Evolutionary conservation across 2,329 filamentous ascomycete species (phyloP).

Genomic region (Pestalotiopsis sp.): DNA sequence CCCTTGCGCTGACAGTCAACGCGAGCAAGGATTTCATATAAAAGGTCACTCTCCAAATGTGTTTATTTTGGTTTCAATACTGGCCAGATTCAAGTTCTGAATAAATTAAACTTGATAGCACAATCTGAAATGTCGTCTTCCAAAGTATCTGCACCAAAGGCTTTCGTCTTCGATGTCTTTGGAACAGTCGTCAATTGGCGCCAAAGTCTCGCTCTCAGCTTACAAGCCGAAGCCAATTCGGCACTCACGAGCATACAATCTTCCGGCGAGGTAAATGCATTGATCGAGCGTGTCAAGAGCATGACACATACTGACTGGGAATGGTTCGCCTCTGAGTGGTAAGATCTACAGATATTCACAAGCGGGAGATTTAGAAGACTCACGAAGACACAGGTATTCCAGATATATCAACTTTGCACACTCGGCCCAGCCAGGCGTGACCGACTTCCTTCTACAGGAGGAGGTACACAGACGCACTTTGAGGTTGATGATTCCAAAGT

Average conservation of each 20-base stretch:
- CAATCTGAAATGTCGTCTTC: not conserved
- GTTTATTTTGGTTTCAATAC: too few species aligned
- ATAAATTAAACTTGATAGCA: not conserved
- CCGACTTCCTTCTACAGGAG: conserved; percentile 57
- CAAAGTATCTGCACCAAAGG: conserved; percentile 31
- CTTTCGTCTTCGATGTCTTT: conserved; percentile 62
- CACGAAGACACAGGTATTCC: conserved; percentile 20
- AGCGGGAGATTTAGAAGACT: not conserved
- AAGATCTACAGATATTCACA: conserved; percentile 26
- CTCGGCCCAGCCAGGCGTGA: conserved; percentile 34
- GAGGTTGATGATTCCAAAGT: conserved; percentile 47
- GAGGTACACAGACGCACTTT: conserved; percentile 60
- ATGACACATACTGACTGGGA: conserved; percentile 56
- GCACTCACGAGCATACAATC: conserved; percentile 43
- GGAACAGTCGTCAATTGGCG: conserved; percentile 69
- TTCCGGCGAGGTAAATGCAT: conserved; percentile 43
- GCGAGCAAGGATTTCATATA: not conserved
- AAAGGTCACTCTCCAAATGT: not conserved
- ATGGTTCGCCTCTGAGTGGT: conserved; percentile 61
- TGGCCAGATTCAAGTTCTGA: not conserved
- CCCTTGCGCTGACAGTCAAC: not conserved
- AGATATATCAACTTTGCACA: conserved; percentile 54
- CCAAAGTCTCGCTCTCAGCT: conserved; percentile 51
- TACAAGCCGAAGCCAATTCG: conserved; percentile 43
- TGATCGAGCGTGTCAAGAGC: conserved; percentile 41